Base-by-base conservation (phyloP, 192 early-diverging fungal species). In the Chytriomyces sp. region DNA sequence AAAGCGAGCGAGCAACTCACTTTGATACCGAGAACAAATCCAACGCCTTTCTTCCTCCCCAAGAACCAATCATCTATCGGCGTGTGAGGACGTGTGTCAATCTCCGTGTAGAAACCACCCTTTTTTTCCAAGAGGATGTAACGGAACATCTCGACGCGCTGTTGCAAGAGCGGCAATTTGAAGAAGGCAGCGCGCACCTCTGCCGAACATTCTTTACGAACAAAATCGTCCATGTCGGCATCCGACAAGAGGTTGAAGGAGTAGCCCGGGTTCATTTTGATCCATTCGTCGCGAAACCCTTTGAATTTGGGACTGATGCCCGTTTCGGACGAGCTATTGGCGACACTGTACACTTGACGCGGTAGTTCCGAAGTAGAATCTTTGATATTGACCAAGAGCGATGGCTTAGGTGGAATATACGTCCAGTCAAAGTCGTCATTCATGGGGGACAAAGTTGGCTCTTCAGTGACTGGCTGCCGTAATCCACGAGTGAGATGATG, bases 51-150 rank as follows among this genome's bases (percentile, higher is more conserved):
- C 17, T 22, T 22, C 19, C 41, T 14, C 53, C 30, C 30, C 10
- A 17, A 0, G 12, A 59, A 7, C 78, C 78, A 80, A 36, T 74
- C 19, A 14, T 58, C 63, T 14, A 80, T 36, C 1, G 78, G 76
- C n/a, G 49, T 39, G 10, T 52, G 53, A 25, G 56, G 41, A n/a
- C n/a, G 30, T 7, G 78, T 74, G 59, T 78, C 76, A n/a, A 75
- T 31, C 26, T 80, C 78, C 32, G 72, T 64, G 64, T 79, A 80
- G 22, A 80, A 32, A 39, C 78, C 78, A 28, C 78, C 78, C n/a
- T 56, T 52, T 2, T 59, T 26, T 12, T 30, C 6, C 34, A 80
- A 58, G 14, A 41, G 25, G 34, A 78, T 19, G 68, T 70, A 79
- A 37, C 77, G n/a, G 28, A 70, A 70, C 14, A 70, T 39, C 31